phyloP scores from a whole-genome alignment of 2,329 filamentous ascomycete species.

The Xylogone sp. region DNA sequence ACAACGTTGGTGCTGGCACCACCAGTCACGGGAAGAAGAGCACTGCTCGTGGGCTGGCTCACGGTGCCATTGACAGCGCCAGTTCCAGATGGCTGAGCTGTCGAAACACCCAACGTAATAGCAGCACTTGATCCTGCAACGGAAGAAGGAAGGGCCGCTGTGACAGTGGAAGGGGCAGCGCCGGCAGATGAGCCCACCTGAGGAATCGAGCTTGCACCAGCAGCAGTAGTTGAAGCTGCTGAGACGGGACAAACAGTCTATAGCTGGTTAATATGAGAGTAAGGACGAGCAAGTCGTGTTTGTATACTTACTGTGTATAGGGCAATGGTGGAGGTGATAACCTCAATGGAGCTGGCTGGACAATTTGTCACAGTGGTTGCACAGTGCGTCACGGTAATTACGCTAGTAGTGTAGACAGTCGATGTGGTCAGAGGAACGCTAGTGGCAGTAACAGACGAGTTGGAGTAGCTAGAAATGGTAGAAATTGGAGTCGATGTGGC shows the following conservation, averaged over 20 bases:
- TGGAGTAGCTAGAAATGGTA: not conserved
- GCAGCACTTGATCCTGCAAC: not conserved
- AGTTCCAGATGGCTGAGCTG: not conserved
- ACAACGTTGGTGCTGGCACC: not conserved
- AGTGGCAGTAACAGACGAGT: slow-evolving; percentile 32
- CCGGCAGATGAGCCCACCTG: not conserved
- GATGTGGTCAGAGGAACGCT: slow-evolving; percentile 46
- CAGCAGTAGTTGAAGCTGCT: not conserved
- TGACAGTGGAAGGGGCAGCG: not conserved
- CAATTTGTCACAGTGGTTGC: not conserved
- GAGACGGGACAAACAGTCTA: not conserved
- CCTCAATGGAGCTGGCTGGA: not conserved
- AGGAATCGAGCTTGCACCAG: not conserved
- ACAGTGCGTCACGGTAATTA: slow-evolving; percentile 13
- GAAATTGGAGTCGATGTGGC: not conserved
- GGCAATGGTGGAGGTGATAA: not conserved
- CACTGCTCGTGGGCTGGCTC: not conserved
- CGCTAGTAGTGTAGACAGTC: slow-evolving; percentile 43
- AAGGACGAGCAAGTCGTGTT: not conserved
- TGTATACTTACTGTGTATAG: not conserved
- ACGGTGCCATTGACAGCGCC: not conserved
- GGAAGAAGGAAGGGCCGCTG: not conserved
- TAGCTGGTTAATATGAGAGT: not conserved
- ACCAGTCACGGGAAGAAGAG: not conserved
- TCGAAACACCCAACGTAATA: not conserved